A percentile compares a stretch with the other conserved stretches of the same genome.
These are phyloP conservation scores for Nepenthes gracilis DNA, from an alignment of 148 eudicot genomes.

Conservation along the genomic window DNA sequence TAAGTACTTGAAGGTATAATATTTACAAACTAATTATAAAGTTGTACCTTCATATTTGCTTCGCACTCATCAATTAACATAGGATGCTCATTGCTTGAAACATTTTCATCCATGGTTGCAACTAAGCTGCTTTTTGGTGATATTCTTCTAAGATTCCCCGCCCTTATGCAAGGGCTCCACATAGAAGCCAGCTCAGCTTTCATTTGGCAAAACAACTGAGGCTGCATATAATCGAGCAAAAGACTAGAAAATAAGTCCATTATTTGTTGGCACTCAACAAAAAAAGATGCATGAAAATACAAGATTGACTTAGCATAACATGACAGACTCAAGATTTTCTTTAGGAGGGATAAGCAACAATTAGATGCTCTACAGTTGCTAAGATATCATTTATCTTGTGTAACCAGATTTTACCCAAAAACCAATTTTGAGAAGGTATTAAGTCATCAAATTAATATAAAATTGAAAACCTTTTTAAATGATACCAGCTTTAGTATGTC, in stretches of 20 bases:
- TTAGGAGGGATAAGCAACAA: no score
- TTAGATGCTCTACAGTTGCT: no score
- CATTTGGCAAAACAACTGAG: conserved; percentile 62
- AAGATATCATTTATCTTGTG: no score
- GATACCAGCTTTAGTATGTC: no score
- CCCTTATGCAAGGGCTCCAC: conserved; percentile 67
- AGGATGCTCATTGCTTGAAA: conserved; percentile 21
- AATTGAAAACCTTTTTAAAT: no score
- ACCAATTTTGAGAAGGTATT: no score
- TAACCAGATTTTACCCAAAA: no score
- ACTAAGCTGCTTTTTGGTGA: conserved; percentile 30
- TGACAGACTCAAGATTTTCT: no score
- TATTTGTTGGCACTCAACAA: neutral
- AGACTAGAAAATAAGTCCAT: neutral
- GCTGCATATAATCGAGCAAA: conserved; percentile 35
- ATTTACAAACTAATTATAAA: neutral
- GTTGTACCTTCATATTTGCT: conserved; percentile 44
- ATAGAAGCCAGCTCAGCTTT: conserved; percentile 76
- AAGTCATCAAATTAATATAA: no score
- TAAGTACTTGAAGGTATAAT: neutral
- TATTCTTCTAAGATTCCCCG: conserved; percentile 43
- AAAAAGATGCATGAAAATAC: neutral
- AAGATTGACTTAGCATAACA: no score
- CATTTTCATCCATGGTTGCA: conserved; percentile 14
- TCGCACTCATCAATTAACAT: conserved; percentile 27